Conservation (phyloP, 768 basidiomycete genomes). For the Boletus sensibilis region DNA sequence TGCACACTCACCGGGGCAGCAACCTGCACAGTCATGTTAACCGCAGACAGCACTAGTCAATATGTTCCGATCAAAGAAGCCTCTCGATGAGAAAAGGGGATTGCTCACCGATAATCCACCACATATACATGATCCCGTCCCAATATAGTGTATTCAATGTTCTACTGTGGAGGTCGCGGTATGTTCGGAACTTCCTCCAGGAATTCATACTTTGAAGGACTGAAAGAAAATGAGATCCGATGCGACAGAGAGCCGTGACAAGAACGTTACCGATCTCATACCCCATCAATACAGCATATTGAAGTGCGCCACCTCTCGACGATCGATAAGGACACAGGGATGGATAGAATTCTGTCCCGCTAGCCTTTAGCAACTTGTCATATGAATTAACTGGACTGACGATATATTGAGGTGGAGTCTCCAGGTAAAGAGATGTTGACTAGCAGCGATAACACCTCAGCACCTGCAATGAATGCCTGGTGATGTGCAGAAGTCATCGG, state of each 20-base stretch:
- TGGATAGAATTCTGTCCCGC: conserved; percentile 18
- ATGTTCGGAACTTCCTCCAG: conserved; percentile 25
- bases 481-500: background rate
- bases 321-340: conserved; percentile 16
- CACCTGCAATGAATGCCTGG: conserved; percentile 17
- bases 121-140: conserved; percentile 31
- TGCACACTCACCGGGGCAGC: conserved; percentile 21
- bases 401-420: conserved; percentile 17
- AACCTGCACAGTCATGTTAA: conserved; percentile 15
- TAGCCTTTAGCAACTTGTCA: background rate
- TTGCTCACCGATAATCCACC: conserved; percentile 19
- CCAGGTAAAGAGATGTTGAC: conserved; percentile 14
- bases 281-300: conserved; percentile 16
- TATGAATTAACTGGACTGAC: conserved; percentile 12
- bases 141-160: conserved; percentile 24
- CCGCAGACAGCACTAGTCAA: conserved; percentile 11
- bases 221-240: background rate
- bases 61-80: background rate
- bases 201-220: conserved; percentile 27
- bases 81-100: background rate
- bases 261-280: conserved; percentile 24
- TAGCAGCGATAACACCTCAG: conserved; percentile 7
- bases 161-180: conserved; percentile 18
- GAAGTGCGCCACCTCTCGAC: conserved; percentile 13
- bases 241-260: background rate